Percentiles rank a stretch among this genome's conserved stretches.
phyloP scores from a whole-genome alignment of 148 eudicot genomes.

The Fagopyrum esculentum region DNA sequence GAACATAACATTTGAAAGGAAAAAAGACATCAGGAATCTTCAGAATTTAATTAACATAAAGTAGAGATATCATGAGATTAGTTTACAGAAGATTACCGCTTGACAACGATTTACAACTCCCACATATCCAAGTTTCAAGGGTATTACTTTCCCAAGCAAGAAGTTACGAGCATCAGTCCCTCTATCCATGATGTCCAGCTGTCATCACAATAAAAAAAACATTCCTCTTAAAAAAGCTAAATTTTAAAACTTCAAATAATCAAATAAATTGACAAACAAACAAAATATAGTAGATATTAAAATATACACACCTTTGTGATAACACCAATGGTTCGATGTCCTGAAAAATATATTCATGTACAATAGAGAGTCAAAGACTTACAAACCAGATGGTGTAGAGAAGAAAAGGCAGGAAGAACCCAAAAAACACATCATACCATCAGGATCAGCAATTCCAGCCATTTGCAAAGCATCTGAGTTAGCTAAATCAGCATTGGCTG shows the following conservation, averaged over 20 bases:
- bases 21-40: neutral
- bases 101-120: slow-evolving; percentile 96
- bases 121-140: slow-evolving; percentile 85
- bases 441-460: slow-evolving; percentile 89
- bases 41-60: neutral
- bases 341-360: slow-evolving; percentile 28
- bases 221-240: neutral
- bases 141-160: slow-evolving; percentile 86
- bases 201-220: slow-evolving; percentile 21
- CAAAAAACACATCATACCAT: slow-evolving; percentile 43
- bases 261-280: neutral
- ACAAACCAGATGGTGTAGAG: slow-evolving; percentile 16
- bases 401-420: slow-evolving; percentile 8
- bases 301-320: slow-evolving; percentile 62
- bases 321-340: slow-evolving; percentile 87
- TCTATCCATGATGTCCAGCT: slow-evolving; percentile 95
- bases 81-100: slow-evolving; percentile 46
- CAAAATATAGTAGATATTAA: neutral
- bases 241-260: too few relatives aligned
- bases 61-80: neutral
- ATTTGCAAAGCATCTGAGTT: slow-evolving; percentile 96
- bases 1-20: neutral
- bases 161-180: slow-evolving; percentile 94
- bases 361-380: neutral
- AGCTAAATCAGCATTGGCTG: slow-evolving; percentile 87